phyloP scores from a whole-genome alignment of 176 grass and related monocot genomes.

The Bonia amplexicaulis region DNA sequence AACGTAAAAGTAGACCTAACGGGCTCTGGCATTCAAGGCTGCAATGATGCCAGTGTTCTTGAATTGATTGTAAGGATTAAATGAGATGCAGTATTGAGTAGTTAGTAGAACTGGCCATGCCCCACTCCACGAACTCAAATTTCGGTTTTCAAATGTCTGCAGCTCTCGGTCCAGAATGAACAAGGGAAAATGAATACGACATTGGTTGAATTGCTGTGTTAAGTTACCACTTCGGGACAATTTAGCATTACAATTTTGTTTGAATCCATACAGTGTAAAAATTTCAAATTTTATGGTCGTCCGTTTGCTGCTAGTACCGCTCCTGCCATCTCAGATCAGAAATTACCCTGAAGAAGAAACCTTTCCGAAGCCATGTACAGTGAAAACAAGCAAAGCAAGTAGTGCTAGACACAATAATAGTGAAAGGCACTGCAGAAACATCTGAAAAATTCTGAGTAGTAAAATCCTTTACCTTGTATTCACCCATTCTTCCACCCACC shows the following conservation, averaged over 20 bases:
- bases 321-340: neutral
- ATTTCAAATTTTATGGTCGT: neutral
- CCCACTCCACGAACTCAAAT: neutral
- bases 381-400: neutral
- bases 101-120: neutral
- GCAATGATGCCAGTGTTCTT: constrained; percentile 39
- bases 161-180: constrained; percentile 11
- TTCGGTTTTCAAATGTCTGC: constrained; percentile 32
- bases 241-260: neutral
- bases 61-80: constrained; percentile 19
- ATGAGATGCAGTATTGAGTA: constrained; percentile 1
- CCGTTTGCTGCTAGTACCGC: neutral
- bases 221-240: neutral
- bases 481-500: neutral
- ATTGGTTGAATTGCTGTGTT: neutral
- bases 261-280: neutral
- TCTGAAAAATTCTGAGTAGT: neutral
- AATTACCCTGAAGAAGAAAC: neutral
- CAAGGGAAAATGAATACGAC: neutral
- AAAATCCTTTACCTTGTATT: constrained; percentile 30
- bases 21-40: constrained; percentile 32
- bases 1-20: constrained; percentile 17
- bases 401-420: neutral
- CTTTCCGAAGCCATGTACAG: constrained; percentile 18
- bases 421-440: neutral